These are phyloP conservation scores for Flaveria floridana DNA, from an alignment of 140 eudicot genomes.

Conservation along the genomic window DNA sequence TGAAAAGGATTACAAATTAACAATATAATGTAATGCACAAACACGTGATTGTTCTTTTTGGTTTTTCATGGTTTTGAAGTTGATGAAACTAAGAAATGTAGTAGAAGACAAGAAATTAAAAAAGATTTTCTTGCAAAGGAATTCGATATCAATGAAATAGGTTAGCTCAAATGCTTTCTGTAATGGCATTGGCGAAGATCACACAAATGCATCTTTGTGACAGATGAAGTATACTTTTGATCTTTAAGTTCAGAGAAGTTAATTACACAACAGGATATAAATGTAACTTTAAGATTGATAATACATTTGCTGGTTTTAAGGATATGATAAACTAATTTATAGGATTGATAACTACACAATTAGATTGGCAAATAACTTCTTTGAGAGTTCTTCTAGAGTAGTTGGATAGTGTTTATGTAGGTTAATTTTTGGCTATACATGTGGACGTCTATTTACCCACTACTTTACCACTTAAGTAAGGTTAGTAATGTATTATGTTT, in stretches of 20 bases:
- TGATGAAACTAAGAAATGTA: too few relatives aligned
- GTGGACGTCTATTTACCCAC: background rate
- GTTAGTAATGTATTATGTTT: background rate
- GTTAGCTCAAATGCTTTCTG: too few relatives aligned
- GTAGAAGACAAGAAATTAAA: too few relatives aligned
- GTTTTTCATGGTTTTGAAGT: too few relatives aligned
- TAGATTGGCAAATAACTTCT: background rate
- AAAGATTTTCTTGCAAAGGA: too few relatives aligned
- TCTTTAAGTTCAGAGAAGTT: background rate
- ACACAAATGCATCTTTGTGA: background rate
- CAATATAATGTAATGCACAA: too few relatives aligned
- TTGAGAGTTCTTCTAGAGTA: background rate
- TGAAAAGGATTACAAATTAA: too few relatives aligned
- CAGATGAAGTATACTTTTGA: background rate
- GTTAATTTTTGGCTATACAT: slow-evolving; percentile 2
- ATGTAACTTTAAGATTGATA: background rate
- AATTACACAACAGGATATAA: background rate
- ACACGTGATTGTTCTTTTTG: too few relatives aligned
- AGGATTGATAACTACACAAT: background rate
- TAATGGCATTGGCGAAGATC: too few relatives aligned
- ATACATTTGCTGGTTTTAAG: background rate
- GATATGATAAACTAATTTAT: background rate
- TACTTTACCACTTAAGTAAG: background rate
- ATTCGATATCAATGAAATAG: too few relatives aligned
- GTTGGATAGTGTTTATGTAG: background rate